Conservation (phyloP, 202 grass and related monocot genomes). For the Cymbopogon flexuosus region DNA sequence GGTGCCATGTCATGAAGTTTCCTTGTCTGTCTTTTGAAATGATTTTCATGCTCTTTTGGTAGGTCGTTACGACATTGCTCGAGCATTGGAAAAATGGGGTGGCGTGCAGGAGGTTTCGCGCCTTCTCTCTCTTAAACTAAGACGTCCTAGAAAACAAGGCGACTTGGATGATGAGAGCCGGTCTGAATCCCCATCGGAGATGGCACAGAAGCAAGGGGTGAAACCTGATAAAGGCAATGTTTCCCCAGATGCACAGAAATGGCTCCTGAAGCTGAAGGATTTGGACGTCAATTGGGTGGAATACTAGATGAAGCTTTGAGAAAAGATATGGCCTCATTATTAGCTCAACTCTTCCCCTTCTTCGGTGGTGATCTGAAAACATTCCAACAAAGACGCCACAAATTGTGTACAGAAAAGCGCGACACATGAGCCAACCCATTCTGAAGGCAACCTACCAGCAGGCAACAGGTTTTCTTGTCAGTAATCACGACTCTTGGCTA, state of each 20-base stretch:
- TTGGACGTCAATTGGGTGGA: slow-evolving; percentile 73
- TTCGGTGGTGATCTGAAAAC: not conserved
- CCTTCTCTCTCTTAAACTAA: slow-evolving; percentile 68
- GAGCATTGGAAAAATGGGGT: slow-evolving; percentile 93
- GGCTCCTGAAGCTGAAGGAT: slow-evolving; percentile 76
- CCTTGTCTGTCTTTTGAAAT: not conserved
- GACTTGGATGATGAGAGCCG: slow-evolving; percentile 35
- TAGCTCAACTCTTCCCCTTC: not conserved
- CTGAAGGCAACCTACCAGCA: not conserved
- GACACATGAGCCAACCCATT: not conserved
- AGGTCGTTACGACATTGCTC: slow-evolving; percentile 91
- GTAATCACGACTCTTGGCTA: not conserved
- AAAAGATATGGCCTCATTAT: not conserved
- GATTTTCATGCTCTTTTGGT: not conserved
- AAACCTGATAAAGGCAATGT: slow-evolving; percentile 33
- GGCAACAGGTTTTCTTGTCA: slow-evolving; percentile 1
- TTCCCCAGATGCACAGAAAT: slow-evolving; percentile 44
- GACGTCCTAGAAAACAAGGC: slow-evolving; percentile 44
- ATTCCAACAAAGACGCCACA: not conserved
- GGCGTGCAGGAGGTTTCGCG: slow-evolving; percentile 83
- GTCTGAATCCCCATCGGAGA: slow-evolving; percentile 24
- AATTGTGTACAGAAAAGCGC: slow-evolving; percentile 7
- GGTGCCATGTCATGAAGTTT: not conserved
- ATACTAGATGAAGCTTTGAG: slow-evolving; percentile 12
- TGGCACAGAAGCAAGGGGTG: slow-evolving; percentile 13